A percentile compares a stretch with the other conserved stretches of the same genome.
Evolutionary conservation across 208 protist genomes (phyloP).

Genomic region (Trichomonas gallinae): DNA sequence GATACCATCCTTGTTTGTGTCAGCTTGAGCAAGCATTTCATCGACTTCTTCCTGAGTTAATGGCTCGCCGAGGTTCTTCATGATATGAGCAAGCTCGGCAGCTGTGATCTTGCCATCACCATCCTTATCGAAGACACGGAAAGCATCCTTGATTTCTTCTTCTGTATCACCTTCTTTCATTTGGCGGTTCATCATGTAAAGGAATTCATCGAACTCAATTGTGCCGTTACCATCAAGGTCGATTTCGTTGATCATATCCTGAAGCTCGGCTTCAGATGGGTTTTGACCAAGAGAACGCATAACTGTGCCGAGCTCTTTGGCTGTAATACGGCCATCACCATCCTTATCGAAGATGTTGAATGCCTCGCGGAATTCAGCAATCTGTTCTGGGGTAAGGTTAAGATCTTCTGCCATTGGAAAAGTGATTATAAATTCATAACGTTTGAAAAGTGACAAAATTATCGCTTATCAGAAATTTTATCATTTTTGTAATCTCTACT

Average conservation of each 20-base stretch:
- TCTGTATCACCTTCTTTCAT: slow-evolving; percentile 49
- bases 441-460: neutral
- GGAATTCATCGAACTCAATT: slow-evolving; percentile 86
- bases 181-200: slow-evolving; percentile 48
- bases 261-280: slow-evolving; percentile 70
- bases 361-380: slow-evolving; percentile 93
- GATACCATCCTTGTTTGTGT: slow-evolving; percentile 45
- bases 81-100: slow-evolving; percentile 54
- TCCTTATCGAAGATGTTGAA: slow-evolving; percentile 98
- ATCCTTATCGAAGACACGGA: slow-evolving; percentile 56
- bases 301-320: slow-evolving; percentile 87
- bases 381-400: slow-evolving; percentile 58
- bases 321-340: slow-evolving; percentile 82
- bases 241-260: slow-evolving; percentile 82
- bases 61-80: slow-evolving; percentile 56
- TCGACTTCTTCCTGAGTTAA: slow-evolving; percentile 54
- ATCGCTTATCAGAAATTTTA: too few relatives aligned
- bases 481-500: too few relatives aligned
- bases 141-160: slow-evolving; percentile 58
- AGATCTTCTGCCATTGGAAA: neutral
- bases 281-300: slow-evolving; percentile 87
- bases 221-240: slow-evolving; percentile 87
- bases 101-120: slow-evolving; percentile 55
- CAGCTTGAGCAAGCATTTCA: slow-evolving; percentile 53
- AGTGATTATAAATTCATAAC: neutral